Evolutionary conservation across 2,329 filamentous ascomycete genomes (phyloP), one percentile per base, ranked within the genome.

Genomic region (Colletotrichum eleusines): DNA sequence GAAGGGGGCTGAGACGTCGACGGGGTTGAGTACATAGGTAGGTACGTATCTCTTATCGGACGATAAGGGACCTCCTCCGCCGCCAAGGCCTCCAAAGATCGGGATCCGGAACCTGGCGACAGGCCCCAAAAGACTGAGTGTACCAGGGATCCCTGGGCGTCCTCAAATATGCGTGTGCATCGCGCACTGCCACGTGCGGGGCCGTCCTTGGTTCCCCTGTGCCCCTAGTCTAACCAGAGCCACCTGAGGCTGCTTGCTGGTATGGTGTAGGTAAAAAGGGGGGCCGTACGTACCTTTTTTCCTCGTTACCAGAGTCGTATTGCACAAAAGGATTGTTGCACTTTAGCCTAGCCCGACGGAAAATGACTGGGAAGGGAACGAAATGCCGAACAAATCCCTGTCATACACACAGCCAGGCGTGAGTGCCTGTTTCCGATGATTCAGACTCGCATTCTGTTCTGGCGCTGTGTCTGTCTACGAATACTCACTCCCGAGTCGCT

Each of bases 161-260:
- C 35, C 18, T n/a, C n/a, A n/a, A n/a, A n/a, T n/a, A n/a, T n/a
- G n/a, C n/a, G n/a, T n/a, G n/a, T n/a, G n/a, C n/a, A n/a, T n/a
- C n/a, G 55, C 33, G 58, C 68, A 71, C 63, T 38, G 63, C 68
- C 68, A 71, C 68, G 68, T 71, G 68, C 51, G 64, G 63, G 68
- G 62, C 68, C 44, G 35, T 67, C 57, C 35, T 42, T 62, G 44
- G 57, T 59, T 44, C 42, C 38, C 55, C 40, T 28, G 6, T 14
- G 26, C 42, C 55, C 16, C 38, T 38, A 12, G 11, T 35, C 33
- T 35, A n/a, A n/a, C n/a, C n/a, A n/a, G n/a, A n/a, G 31, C 31
- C 31, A 33, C 31, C 31, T 33, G 31, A 33, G 31, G 31, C 31
- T n/a, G n/a, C n/a, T n/a, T n/a, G 31, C 31, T 33, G 31, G 31